phyloP scores from a whole-genome alignment of 164 flowering plant species.

The Nymphaea thermarum region DNA sequence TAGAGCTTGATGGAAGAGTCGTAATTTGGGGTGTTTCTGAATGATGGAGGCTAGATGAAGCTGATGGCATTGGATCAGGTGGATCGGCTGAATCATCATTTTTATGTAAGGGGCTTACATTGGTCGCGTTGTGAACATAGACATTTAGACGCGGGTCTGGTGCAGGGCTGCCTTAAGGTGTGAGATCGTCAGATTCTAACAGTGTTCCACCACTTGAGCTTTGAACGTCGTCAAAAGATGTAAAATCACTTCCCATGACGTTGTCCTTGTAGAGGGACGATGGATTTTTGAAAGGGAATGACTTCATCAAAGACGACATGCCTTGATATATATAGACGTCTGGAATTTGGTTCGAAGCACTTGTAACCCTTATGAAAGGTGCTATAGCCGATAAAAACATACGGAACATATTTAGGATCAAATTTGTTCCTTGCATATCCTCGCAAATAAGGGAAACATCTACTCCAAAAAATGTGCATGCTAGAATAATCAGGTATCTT shows the following conservation, averaged over 20 bases:
- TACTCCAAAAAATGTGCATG: background rate
- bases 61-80: no score
- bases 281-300: background rate
- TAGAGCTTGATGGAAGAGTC: no score
- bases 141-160: no score
- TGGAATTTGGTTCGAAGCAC: background rate
- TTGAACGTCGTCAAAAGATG: background rate
- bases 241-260: background rate
- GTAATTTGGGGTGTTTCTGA: background rate
- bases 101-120: no score
- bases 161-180: background rate
- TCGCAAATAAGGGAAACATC: background rate
- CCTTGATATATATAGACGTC: background rate
- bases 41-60: background rate
- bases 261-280: no score
- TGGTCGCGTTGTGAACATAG: no score
- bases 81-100: no score
- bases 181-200: background rate
- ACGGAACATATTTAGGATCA: background rate
- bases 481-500: background rate
- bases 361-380: background rate
- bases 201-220: background rate
- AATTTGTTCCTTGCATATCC: background rate
- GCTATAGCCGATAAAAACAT: background rate
- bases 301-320: background rate